phyloP scores from a whole-genome alignment of 2,329 filamentous ascomycete species.

The Helotiales sp. region DNA sequence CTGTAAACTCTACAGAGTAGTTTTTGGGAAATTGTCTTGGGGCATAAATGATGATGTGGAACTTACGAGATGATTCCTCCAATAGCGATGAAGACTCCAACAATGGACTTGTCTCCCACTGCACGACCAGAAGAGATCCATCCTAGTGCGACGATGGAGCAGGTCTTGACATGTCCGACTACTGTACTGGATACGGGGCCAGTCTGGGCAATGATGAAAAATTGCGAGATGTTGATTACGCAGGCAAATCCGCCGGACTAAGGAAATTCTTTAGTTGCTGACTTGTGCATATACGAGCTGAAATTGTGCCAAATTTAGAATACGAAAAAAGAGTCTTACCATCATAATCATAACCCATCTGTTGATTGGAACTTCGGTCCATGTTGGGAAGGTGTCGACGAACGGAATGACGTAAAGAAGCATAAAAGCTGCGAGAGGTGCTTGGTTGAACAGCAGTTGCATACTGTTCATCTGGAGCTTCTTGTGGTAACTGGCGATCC shows the following conservation, averaged over 20 bases:
- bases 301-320: background rate
- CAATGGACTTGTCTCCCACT: conserved; percentile 58
- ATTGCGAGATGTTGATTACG: conserved; percentile 68
- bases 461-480: conserved; percentile 70
- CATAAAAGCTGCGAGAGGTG: conserved; percentile 64
- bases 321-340: conserved; percentile 44
- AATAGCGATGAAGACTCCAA: conserved; percentile 61
- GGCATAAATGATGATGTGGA: conserved; percentile 3
- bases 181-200: conserved; percentile 69
- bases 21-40: background rate
- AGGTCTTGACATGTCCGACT: conserved; percentile 69
- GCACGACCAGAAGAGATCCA: conserved; percentile 63
- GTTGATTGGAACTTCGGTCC: conserved; percentile 54
- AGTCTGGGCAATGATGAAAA: conserved; percentile 65
- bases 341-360: conserved; percentile 64
- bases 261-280: conserved; percentile 37
- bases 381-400: conserved; percentile 65
- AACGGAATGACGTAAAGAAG: conserved; percentile 71
- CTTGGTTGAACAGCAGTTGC: conserved; percentile 72
- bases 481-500: conserved; percentile 69
- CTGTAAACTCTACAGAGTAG: conserved; percentile 4
- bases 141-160: conserved; percentile 66
- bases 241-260: conserved; percentile 67
- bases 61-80: conserved; percentile 62
- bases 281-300: conserved; percentile 23